Conservation (phyloP, 345 rosid species). For the Atalantia buxifolia region DNA sequence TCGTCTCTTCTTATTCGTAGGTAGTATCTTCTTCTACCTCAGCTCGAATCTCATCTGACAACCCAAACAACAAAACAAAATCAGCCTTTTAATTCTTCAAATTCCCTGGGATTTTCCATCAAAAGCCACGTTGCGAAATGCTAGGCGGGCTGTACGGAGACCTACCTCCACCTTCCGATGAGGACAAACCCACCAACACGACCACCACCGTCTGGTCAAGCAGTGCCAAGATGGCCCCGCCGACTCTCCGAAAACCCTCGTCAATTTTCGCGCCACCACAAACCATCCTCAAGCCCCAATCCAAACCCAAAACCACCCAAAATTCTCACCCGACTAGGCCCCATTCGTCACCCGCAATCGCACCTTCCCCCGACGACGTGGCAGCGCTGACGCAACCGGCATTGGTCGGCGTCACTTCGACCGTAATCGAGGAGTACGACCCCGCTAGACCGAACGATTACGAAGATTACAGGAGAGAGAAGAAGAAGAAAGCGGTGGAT, state of each 20-base stretch:
- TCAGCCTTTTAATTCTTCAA: background rate
- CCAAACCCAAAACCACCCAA: slow-evolving; percentile 41
- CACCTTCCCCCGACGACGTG: slow-evolving; percentile 21
- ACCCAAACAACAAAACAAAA: background rate
- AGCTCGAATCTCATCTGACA: background rate
- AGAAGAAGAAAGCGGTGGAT: slow-evolving; percentile 68
- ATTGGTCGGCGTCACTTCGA: slow-evolving; percentile 70
- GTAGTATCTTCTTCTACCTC: too few species aligned
- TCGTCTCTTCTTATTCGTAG: too few species aligned
- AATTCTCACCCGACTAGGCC: slow-evolving; percentile 16
- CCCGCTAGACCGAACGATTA: slow-evolving; percentile 94
- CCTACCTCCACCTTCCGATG: slow-evolving; percentile 97
- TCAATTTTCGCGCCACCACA: slow-evolving; percentile 60
- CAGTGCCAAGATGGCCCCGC: slow-evolving; percentile 85
- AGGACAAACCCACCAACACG: slow-evolving; percentile 59
- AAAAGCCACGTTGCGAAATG: slow-evolving; percentile 31
- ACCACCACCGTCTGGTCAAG: slow-evolving; percentile 78
- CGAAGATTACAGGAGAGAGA: slow-evolving; percentile 81
- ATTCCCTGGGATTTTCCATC: background rate
- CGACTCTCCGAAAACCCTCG: slow-evolving; percentile 82
- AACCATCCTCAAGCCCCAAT: slow-evolving; percentile 57
- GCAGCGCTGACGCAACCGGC: slow-evolving; percentile 48
- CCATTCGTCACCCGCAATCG: slow-evolving; percentile 2
- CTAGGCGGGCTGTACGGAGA: slow-evolving; percentile 95
- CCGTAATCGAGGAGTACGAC: slow-evolving; percentile 88